Conservation (phyloP, 2,329 filamentous ascomycete species). For the Tolypocladium amazonense region DNA sequence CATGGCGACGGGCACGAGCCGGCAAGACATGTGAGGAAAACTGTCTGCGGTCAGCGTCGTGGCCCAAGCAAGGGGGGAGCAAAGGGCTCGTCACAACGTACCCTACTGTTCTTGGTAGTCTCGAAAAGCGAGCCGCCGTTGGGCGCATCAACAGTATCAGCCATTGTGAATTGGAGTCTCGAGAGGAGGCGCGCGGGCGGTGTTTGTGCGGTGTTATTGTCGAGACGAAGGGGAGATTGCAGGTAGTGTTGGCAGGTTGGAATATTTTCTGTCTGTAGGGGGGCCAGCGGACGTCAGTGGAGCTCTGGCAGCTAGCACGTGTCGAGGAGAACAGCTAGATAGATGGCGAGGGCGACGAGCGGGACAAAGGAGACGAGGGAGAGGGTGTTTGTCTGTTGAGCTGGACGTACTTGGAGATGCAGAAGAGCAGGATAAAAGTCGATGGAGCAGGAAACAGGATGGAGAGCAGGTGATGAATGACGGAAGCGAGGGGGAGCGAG, state of each 20-base stretch:
- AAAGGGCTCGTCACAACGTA: slow-evolving; percentile 18
- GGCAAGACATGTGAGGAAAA: slow-evolving; percentile 4
- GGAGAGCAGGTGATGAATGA: slow-evolving; percentile 1
- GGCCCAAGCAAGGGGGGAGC: background rate
- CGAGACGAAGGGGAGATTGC: slow-evolving; percentile 1
- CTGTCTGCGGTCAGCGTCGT: slow-evolving; percentile 8
- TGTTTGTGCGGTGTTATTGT: background rate
- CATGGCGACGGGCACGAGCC: slow-evolving; percentile 1
- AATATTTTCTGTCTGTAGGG: slow-evolving; percentile 5
- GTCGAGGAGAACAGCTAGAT: background rate
- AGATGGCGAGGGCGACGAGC: background rate
- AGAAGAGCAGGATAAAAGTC: background rate
- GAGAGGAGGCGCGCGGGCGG: background rate
- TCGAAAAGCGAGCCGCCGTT: slow-evolving; percentile 37
- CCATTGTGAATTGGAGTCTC: slow-evolving; percentile 8
- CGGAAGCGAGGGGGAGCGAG: background rate
- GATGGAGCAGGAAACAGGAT: background rate
- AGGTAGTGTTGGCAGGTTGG: slow-evolving; percentile 1
- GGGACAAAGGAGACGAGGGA: background rate
- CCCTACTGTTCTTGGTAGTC: slow-evolving; percentile 43
- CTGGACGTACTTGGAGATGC: background rate
- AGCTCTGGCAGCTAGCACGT: background rate
- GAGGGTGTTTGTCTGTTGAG: background rate
- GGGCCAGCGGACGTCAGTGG: slow-evolving; percentile 1
- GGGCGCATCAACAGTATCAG: slow-evolving; percentile 19